A percentile compares a stretch with the other conserved stretches of the same genome.
phyloP scores from a whole-genome alignment of 495 filamentous ascomycete species.

The Tuber melanosporum region DNA sequence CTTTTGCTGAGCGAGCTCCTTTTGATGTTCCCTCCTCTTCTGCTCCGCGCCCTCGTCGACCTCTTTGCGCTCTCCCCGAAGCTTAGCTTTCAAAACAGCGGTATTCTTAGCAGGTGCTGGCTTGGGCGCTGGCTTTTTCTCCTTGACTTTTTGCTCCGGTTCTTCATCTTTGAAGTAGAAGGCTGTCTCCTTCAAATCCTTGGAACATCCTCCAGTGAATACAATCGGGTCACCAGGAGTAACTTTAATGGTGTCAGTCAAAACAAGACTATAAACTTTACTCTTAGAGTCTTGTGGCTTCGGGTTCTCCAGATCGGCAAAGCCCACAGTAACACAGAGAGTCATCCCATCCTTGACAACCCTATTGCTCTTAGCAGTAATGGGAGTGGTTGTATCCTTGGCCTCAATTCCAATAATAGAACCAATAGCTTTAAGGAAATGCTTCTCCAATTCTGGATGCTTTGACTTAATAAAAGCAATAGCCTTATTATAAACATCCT shows the following conservation, averaged over 20 bases:
- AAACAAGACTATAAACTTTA: slow-evolving; percentile 76
- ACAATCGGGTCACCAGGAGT: slow-evolving; percentile 67
- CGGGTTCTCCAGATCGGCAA: slow-evolving; percentile 78
- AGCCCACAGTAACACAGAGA: slow-evolving; percentile 75
- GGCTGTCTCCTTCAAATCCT: slow-evolving; percentile 81
- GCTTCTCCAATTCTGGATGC: slow-evolving; percentile 87
- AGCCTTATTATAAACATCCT: slow-evolving; percentile 89
- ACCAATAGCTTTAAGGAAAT: slow-evolving; percentile 85
- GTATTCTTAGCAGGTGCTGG: slow-evolving; percentile 78
- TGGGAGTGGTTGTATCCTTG: slow-evolving; percentile 67
- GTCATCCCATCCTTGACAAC: slow-evolving; percentile 95
- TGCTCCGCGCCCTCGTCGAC: slow-evolving; percentile 85
- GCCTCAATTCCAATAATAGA: slow-evolving; percentile 88
- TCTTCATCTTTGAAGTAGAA: slow-evolving; percentile 96
- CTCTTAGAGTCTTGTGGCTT: slow-evolving; percentile 78
- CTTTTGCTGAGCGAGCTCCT: slow-evolving; percentile 78
- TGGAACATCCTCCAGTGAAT: slow-evolving; percentile 86
- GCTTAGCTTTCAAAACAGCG: slow-evolving; percentile 75
- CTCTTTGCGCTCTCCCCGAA: slow-evolving; percentile 82
- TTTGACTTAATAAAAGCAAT: slow-evolving; percentile 67
- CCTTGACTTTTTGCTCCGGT: slow-evolving; percentile 66
- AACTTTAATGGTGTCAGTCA: slow-evolving; percentile 90
- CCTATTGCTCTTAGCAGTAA: slow-evolving; percentile 77
- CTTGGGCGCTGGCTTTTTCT: slow-evolving; percentile 72
- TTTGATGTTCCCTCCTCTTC: slow-evolving; percentile 83